Base-by-base conservation (phyloP, 306 rosid genomes). In the Quercus cerris region DNA sequence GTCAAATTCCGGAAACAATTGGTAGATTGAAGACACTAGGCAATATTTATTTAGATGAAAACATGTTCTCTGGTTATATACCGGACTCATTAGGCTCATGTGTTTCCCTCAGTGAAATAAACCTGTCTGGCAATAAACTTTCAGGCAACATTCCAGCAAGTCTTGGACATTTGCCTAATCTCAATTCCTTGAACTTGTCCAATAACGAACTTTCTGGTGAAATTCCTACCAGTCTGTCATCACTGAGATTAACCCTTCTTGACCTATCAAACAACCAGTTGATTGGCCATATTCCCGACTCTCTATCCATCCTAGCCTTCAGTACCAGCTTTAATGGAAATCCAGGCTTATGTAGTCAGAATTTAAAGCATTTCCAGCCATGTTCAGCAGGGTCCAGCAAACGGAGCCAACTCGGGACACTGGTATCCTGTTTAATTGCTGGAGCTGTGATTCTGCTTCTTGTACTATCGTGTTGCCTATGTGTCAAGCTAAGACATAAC, bases 171-270 rank as follows among this genome's bases (percentile, higher is more conserved):
- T 81, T 94, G 35, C 89, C 77, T 22, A 88, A 87, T 55, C 87
- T 94, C 18, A 94, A 94, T 78, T 86, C 97, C 75, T 78, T 94
- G 80, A 91, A 92, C 83, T 84, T 94, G 62, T 94, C 98, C n/a
- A 78, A 73, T 23, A 94, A 94, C 84, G 79, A 71, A 27, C 89
- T 94, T 73, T 87, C 91, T 62, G 95, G 91, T 23, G 82, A 88
- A 81, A 87, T 94, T 77, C 97, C 98, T 31, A 22, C 78, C 4
- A 87, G 85, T 73, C 76, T 94, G 41, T 89, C 97, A 9, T 82
- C 84, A 8, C 81, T 35, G 13, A 91, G 28, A 80, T 91, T 92
- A 56, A 94, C 93, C 88, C 89, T 91, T 85, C 92, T 94, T 70
- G 97, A 94, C 76, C 83, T 94, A 56, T 87, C 97, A 46, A 77